Conservation (phyloP, 371 early-diverging fungal genomes). For the Actinomortierella wolfii region DNA sequence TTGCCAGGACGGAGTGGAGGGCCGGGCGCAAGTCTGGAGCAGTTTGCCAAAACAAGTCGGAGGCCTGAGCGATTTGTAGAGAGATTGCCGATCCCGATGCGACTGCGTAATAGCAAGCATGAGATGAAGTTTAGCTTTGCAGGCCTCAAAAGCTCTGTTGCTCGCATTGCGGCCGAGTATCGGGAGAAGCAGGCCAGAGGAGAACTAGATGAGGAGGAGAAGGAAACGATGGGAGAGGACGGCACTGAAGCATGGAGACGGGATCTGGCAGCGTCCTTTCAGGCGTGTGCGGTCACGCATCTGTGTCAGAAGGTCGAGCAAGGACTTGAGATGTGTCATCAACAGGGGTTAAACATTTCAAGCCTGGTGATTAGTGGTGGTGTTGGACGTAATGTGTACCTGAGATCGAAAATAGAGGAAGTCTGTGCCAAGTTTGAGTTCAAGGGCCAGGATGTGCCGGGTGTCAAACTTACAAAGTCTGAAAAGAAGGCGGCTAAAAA, state of each 20-base stretch:
- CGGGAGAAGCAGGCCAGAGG: no score
- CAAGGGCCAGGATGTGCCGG: neutral
- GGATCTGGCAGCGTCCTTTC: constrained; percentile 83
- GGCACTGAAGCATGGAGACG: constrained; percentile 18
- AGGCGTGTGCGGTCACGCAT: constrained; percentile 67
- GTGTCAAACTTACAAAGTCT: neutral
- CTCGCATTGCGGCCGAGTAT: constrained; percentile 51
- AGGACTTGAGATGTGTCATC: constrained; percentile 57
- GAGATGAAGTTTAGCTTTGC: constrained; percentile 77
- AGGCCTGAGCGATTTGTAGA: constrained; percentile 52
- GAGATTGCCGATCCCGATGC: constrained; percentile 70
- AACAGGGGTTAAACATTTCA: constrained; percentile 48
- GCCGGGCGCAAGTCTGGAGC: constrained; percentile 79
- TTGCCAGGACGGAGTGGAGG: constrained; percentile 69
- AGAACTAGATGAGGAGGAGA: constrained; percentile 7
- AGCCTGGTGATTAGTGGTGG: constrained; percentile 85
- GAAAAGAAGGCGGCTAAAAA: constrained; percentile 1
- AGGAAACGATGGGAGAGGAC: neutral
- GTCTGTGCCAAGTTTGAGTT: constrained; percentile 16
- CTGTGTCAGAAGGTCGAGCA: constrained; percentile 69
- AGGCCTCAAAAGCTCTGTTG: constrained; percentile 75
- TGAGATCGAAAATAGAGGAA: constrained; percentile 40
- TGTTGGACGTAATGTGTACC: constrained; percentile 74
- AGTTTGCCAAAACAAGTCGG: constrained; percentile 55
- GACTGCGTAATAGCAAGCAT: constrained; percentile 53